Evolutionary conservation across 2,329 filamentous ascomycete genomes (phyloP).

Genomic region (Aspergillus udagawae): DNA sequence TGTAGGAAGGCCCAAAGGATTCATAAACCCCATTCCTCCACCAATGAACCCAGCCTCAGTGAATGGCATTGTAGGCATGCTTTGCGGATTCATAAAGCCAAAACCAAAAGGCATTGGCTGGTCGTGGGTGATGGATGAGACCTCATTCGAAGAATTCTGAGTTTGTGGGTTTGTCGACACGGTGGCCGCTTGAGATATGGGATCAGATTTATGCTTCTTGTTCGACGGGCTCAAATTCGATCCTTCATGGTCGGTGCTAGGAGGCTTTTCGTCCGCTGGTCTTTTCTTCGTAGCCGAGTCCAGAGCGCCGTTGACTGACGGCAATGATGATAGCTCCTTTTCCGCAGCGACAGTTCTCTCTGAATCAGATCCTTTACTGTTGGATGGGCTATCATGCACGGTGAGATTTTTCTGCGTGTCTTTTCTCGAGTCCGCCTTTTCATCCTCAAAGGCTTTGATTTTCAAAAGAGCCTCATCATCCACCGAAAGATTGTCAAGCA

Average conservation of each 20-base stretch:
- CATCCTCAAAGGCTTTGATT: constrained; percentile 69
- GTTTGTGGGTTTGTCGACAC: constrained; percentile 10
- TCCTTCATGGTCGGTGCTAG: constrained; percentile 50
- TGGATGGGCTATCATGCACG: constrained; percentile 20
- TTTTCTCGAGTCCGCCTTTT: constrained; percentile 45
- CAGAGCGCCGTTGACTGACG: constrained; percentile 28
- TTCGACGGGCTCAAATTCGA: constrained; percentile 24
- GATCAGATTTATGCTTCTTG: constrained; percentile 45
- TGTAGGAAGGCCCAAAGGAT: constrained; percentile 36
- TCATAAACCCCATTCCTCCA: constrained; percentile 34
- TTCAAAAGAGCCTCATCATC: constrained; percentile 76
- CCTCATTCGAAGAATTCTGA: constrained; percentile 14
- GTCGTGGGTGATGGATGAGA: constrained; percentile 24
- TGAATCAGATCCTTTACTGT: constrained; percentile 14
- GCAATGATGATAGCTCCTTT: constrained; percentile 27
- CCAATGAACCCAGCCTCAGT: constrained; percentile 30
- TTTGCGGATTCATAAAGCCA: constrained; percentile 28
- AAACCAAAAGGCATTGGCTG: constrained; percentile 35
- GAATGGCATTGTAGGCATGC: constrained; percentile 32
- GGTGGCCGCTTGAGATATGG: constrained; percentile 16
- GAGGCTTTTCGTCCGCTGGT: constrained; percentile 66
- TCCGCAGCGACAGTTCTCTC: constrained; percentile 8
- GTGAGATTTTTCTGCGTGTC: constrained; percentile 37
- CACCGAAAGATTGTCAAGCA: constrained; percentile 83
- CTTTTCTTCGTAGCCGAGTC: constrained; percentile 66